Conservation (phyloP, 768 basidiomycete species). For the Rubroboletus pulcherrimus region DNA sequence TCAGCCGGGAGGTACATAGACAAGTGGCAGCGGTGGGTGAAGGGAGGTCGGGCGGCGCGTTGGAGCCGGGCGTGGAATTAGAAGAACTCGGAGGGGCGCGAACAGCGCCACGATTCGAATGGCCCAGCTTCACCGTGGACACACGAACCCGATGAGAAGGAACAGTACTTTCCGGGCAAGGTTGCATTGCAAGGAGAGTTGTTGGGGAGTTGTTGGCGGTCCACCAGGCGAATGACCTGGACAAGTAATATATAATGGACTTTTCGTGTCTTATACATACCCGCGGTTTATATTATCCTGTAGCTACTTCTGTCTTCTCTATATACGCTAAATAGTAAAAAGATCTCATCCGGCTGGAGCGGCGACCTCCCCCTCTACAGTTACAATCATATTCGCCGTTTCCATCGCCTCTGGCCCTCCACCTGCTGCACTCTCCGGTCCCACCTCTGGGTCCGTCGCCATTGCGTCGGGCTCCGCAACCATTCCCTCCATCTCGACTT, state of each 20-base stretch:
- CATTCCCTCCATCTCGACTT: conserved; percentile 7
- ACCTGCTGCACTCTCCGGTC: not conserved
- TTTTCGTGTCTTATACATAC: not conserved
- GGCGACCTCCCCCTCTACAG: not conserved
- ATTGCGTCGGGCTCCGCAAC: not conserved
- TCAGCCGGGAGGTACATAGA: conserved; percentile 10
- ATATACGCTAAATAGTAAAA: not conserved
- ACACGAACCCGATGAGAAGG: too few species aligned
- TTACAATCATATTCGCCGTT: not conserved
- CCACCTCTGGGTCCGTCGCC: not conserved
- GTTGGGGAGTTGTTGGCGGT: not conserved
- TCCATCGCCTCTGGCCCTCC: not conserved
- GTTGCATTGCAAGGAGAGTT: not conserved
- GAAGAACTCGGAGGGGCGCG: not conserved
- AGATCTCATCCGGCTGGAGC: conserved; percentile 12
- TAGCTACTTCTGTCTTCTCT: not conserved
- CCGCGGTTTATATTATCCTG: not conserved
- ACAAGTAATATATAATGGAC: not conserved
- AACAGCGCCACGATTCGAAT: too few species aligned
- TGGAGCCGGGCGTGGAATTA: not conserved
- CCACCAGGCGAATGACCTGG: not conserved
- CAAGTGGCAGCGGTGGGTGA: conserved; percentile 6
- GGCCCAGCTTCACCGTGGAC: not conserved
- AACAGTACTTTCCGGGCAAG: too few species aligned
- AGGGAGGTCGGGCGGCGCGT: not conserved